Evolutionary conservation across 345 rosid species (phyloP).

Genomic region (Acer saccharum): DNA sequence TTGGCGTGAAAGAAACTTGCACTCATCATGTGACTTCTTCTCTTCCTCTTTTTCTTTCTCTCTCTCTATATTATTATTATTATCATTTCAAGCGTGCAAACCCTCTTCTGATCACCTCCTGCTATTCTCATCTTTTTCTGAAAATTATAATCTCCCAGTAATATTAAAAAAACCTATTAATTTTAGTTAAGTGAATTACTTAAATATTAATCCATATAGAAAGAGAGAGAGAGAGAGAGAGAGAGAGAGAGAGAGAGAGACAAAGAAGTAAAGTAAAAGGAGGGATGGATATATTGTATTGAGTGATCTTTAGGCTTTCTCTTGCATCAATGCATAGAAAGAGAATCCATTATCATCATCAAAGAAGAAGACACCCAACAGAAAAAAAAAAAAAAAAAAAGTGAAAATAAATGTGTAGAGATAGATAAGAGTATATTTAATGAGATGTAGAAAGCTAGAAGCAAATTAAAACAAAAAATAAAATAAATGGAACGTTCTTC

Average conservation of each 20-base stretch:
- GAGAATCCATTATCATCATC: conserved; percentile 22
- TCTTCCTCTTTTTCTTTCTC: conserved; percentile 22
- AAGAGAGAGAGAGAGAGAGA: neutral
- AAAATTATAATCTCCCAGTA: neutral
- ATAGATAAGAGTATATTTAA: neutral
- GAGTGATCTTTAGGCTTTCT: conserved; percentile 41
- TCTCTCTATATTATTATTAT: neutral
- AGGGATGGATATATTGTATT: neutral
- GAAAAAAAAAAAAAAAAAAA: neutral
- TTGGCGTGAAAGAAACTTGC: conserved; percentile 52
- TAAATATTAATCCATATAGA: too few relatives aligned
- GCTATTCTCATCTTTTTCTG: conserved; percentile 9
- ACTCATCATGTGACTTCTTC: conserved; percentile 45
- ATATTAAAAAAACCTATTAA: neutral
- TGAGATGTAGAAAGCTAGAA: conserved; percentile 46
- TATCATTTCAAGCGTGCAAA: conserved; percentile 26
- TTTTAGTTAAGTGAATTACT: neutral
- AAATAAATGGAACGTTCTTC: conserved; percentile 53
- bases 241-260: neutral
- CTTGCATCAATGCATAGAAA: conserved; percentile 47
- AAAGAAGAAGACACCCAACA: conserved; percentile 24
- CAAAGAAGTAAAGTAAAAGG: conserved; percentile 4
- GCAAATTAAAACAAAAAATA: conserved; percentile 33
- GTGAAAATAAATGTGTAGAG: neutral
- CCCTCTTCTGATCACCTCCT: neutral